Base-by-base conservation (phyloP, 2,329 filamentous ascomycete species). In the Aspergillus brasiliensis region DNA sequence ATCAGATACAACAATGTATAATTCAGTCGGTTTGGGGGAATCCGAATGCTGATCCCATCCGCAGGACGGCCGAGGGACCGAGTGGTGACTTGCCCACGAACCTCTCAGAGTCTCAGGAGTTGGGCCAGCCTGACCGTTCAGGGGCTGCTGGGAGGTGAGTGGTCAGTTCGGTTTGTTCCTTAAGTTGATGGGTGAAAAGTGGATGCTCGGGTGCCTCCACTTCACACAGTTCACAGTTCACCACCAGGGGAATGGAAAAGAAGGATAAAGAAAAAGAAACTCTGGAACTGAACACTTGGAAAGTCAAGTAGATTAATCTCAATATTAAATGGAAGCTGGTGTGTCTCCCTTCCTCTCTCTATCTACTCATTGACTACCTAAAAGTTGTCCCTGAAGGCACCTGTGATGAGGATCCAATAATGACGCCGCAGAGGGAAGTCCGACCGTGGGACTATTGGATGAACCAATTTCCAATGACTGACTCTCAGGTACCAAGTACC, bases 21-120 rank as follows among this genome's bases (percentile, higher is more conserved):
- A 52, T 37, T 40, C 15, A 31, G 25, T 34, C 31, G 8, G 5
- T 34, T 34, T 13, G 5, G 3, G 28, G 38, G 21, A 54, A 53
- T 25, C n/a, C 25, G 28, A 34, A 13, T 34, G 17, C 28, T 40
- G 31, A 52, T 52, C 34, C 34, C 51, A 52, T 52, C 15, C 15
- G 8, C 51, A 53, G 19, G 21, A 23, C 31, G 31, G 31, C 31
- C 31, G 31, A 34, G 11, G 31, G 31, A 34, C 31, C 27, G 21
- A 40, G 51, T 55, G 53, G 21, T 46, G 51, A 51, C 23, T 37
- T 56, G 40, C 52, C 54, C 21, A 60, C 53, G 62, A 65, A 62
- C 57, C 63, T 61, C 64, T 65, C 64, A 68, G 66, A 65, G 65
- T 61, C 64, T 65, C 64, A 68, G 66, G 66, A 67, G 65, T 66